Evolutionary conservation across 1,284 basidiomycete genomes (phyloP), one percentile per base, ranked within the genome.

Genomic region (Rugosomyces carneus): DNA sequence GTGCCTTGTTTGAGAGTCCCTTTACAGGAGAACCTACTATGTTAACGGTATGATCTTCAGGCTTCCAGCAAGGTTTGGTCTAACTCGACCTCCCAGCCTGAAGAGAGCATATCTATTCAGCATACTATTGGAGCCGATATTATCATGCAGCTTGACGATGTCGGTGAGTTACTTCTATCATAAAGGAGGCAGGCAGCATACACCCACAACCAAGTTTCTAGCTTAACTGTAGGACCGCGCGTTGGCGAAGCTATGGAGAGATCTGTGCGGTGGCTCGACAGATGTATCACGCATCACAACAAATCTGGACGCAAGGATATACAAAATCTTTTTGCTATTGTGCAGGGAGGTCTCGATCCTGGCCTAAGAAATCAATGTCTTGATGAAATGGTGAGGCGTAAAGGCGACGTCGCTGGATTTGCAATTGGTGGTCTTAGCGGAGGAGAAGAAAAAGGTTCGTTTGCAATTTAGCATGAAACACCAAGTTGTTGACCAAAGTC

Each of bases 101-200:
- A 91, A 65, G 83, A 89, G 67, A 88, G 84, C 53, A 89, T 91
- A 31, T 76, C 80, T n/a, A 83, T 86, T 56, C 87, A 91, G 60
- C 89, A 93, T 57, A 72, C 82, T 3, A 91, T 93, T 37, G 89
- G 89, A 3, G 86, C 84, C 13, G 89, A 93, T 62, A 93, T 93
- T 47, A 90, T 93, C 53, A 92, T 92, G 89, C 89, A 92, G 59
- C 71, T 92, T 10, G 89, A 92, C 60, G 89, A 92, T 65, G 90
- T 92, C 43, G 89, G 87, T 85, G 56, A 62, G 81, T 67, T 19
- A 43, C 20, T 27, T 38, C 47, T 50, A 42, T 18, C 56, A 26
- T 10, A 34, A 38, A 18, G 38, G 27, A 26, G 27, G 15, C 37
- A 48, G 34, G 46, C 44, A 42, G 49, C 36, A 18, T n/a, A 35